Evolutionary conservation across 352 stramenopile species (phyloP).

Genomic region (Globisporangium orthogonon): DNA sequence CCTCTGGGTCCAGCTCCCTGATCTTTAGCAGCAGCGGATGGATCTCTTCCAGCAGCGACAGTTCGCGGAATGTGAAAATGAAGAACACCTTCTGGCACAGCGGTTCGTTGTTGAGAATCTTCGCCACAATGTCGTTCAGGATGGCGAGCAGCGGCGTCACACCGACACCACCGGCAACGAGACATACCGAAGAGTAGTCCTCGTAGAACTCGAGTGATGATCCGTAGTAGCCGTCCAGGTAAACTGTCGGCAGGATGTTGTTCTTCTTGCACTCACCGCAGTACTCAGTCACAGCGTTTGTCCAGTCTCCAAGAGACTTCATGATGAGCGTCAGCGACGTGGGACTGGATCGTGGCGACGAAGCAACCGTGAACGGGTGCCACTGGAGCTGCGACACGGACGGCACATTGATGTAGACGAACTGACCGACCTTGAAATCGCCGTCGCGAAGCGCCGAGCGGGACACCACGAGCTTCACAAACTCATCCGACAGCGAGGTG

Average conservation of each 20-base stretch:
- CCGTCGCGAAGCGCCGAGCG: constrained; percentile 2
- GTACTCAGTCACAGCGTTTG: constrained; percentile 9
- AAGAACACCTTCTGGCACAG: constrained; percentile 20
- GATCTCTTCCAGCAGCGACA: constrained; percentile 27
- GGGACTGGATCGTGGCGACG: constrained; percentile 13
- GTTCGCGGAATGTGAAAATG: constrained; percentile 36
- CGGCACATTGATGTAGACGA: constrained; percentile 23
- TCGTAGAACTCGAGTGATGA: constrained; percentile 17
- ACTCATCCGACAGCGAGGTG: constrained; percentile 7
- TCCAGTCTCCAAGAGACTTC: constrained; percentile 26
- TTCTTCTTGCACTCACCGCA: constrained; percentile 14
- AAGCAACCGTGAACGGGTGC: constrained; percentile 24
- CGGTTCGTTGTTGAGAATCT: constrained; percentile 8
- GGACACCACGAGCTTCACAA: constrained; percentile 20
- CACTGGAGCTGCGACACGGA: constrained; percentile 31
- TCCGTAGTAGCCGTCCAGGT: constrained; percentile 26
- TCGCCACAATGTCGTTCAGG: constrained; percentile 22
- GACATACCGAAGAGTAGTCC: constrained; percentile 17
- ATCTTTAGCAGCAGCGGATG: constrained; percentile 20
- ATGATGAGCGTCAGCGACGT: constrained; percentile 17
- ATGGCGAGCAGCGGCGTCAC: constrained; percentile 22
- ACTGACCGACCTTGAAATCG: constrained; percentile 19
- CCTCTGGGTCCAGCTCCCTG: constrained; percentile 21
- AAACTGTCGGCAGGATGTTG: constrained; percentile 14
- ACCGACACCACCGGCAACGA: constrained; percentile 21